Evolutionary conservation across 2,329 filamentous ascomycete genomes (phyloP).

Genomic region (Trichophyton simii): DNA sequence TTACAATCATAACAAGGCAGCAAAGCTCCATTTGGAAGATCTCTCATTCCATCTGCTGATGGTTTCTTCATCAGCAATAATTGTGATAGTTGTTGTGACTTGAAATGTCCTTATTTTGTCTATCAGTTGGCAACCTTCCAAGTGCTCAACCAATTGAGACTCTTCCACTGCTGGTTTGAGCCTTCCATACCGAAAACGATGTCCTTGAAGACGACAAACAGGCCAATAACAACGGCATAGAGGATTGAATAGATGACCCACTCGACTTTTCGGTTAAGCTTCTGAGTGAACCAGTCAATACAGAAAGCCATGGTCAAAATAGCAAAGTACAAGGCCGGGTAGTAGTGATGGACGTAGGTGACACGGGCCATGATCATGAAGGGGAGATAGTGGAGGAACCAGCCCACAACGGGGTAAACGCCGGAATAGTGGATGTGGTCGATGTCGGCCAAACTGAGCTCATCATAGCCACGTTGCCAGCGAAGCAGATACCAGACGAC

Average conservation of each 20-base stretch:
- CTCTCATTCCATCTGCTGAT: background rate
- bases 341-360: constrained; percentile 98
- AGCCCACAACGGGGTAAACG: constrained; percentile 80
- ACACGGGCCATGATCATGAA: constrained; percentile 97
- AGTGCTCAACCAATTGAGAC: constrained; percentile 83
- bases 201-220: constrained; percentile 83
- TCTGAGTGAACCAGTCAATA: constrained; percentile 67
- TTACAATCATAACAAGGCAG: background rate
- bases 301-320: constrained; percentile 83
- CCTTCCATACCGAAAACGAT: constrained; percentile 96
- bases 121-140: constrained; percentile 67
- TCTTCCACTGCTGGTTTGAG: constrained; percentile 66
- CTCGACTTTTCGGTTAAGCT: constrained; percentile 51
- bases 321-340: constrained; percentile 94
- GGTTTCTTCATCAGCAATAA: background rate
- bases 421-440: constrained; percentile 92
- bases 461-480: constrained; percentile 89
- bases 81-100: background rate
- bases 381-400: constrained; percentile 91
- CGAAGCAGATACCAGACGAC: constrained; percentile 76
- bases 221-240: constrained; percentile 60
- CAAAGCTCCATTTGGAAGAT: background rate
- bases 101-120: background rate
- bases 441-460: constrained; percentile 66
- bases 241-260: constrained; percentile 59